Percentiles rank a stretch among this genome's conserved stretches.
phyloP scores from a whole-genome alignment of 164 flowering plant species.

The Dillenia suffruticosa region DNA sequence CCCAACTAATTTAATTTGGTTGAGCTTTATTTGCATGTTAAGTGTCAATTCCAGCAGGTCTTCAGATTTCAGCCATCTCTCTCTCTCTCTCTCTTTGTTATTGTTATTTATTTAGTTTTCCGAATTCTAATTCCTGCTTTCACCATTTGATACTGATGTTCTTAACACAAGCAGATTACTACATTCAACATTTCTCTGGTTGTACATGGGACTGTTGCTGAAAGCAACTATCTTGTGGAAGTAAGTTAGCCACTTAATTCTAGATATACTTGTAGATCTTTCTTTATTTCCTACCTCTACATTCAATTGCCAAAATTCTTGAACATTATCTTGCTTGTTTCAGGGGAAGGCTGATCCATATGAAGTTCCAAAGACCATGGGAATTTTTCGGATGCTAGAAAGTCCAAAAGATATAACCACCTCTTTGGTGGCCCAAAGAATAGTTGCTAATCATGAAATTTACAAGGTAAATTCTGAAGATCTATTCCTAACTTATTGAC shows the following conservation, averaged over 20 bases:
- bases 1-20: too few species aligned
- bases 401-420: constrained; percentile 70
- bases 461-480: constrained; percentile 37
- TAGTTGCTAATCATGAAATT: constrained; percentile 61
- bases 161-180: constrained; percentile 45
- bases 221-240: constrained; percentile 23
- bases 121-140: neutral
- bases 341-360: constrained; percentile 66
- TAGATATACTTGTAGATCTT: too few species aligned
- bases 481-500: neutral
- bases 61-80: neutral
- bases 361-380: constrained; percentile 68
- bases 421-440: constrained; percentile 57
- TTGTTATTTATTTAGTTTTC: too few species aligned
- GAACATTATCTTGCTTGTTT: constrained; percentile 5
- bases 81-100: neutral
- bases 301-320: neutral
- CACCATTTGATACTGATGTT: neutral
- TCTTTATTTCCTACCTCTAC: neutral
- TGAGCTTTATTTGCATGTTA: too few species aligned
- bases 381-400: constrained; percentile 53
- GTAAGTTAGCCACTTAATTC: constrained; percentile 30
- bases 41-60: too few species aligned
- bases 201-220: constrained; percentile 69
- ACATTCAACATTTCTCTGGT: constrained; percentile 78